Percentiles rank a stretch among this genome's conserved stretches.
phyloP scores from a whole-genome alignment of 371 early-diverging fungal species.

The Dichotomocladium elegans region DNA sequence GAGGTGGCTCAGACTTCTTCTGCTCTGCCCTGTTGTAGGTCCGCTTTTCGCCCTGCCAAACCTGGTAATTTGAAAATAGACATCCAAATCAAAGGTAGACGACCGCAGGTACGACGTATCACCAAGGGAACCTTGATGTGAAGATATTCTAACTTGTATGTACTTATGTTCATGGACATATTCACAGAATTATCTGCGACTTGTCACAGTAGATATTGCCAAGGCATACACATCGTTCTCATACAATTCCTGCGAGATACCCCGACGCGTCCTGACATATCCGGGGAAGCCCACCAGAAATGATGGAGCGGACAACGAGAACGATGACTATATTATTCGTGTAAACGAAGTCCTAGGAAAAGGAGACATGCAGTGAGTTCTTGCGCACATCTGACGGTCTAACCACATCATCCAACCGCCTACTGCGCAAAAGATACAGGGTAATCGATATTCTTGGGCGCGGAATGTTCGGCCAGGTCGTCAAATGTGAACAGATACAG shows the following conservation, averaged over 20 bases:
- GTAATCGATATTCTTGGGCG: constrained; percentile 91
- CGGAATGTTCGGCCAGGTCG: constrained; percentile 99
- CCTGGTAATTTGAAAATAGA: no score
- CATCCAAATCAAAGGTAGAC: no score
- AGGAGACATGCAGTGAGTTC: constrained; percentile 67
- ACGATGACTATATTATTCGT: constrained; percentile 91
- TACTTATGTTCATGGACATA: no score
- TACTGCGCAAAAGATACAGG: constrained; percentile 53
- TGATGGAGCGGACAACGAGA: constrained; percentile 91
- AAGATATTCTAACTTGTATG: no score
- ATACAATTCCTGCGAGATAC: no score
- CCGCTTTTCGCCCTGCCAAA: no score
- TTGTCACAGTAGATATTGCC: constrained; percentile 6
- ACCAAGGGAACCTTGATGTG: no score
- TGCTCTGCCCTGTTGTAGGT: no score
- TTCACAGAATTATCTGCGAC: background rate
- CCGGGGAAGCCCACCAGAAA: constrained; percentile 82
- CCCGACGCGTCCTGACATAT: constrained; percentile 9
- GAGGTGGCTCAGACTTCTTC: no score
- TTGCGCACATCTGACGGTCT: background rate
- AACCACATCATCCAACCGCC: background rate
- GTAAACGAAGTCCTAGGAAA: constrained; percentile 91
- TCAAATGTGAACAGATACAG: constrained; percentile 82
- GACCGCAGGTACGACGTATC: no score
- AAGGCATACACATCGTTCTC: no score